These are phyloP conservation scores for Kazachstania kunashirensis DNA, from an alignment of 805 yeast species.

Conservation along the genomic window DNA sequence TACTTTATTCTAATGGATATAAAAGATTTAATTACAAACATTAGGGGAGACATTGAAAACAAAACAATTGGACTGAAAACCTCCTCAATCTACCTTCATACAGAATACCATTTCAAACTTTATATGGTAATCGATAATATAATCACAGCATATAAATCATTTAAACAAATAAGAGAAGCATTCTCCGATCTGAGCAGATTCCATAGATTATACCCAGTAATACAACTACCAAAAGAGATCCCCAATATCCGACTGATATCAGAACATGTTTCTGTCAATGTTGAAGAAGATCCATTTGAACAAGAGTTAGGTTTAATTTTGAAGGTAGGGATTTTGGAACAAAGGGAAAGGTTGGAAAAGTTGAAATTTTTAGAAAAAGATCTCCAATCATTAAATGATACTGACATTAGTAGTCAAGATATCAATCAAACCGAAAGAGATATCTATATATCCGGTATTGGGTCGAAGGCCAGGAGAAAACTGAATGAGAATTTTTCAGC, in stretches of 20 bases:
- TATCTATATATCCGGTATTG: not conserved
- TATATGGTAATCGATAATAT: constrained; percentile 44
- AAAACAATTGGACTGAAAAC: constrained; percentile 10
- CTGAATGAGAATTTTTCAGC: constrained; percentile 31
- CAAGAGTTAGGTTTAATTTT: constrained; percentile 46
- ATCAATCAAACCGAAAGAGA: not conserved
- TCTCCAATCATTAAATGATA: not conserved
- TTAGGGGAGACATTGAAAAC: not conserved
- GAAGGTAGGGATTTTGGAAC: constrained; percentile 51
- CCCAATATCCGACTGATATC: constrained; percentile 38
- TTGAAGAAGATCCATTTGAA: constrained; percentile 62
- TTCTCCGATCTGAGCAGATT: constrained; percentile 30
- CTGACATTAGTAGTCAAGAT: not conserved
- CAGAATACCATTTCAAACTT: constrained; percentile 32
- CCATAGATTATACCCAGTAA: constrained; percentile 18
- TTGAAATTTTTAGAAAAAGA: constrained; percentile 20
- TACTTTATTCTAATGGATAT: constrained; percentile 17
- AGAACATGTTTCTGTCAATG: constrained; percentile 35
- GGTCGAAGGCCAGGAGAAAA: constrained; percentile 9
- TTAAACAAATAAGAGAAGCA: constrained; percentile 36
- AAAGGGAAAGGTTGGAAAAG: constrained; percentile 40
- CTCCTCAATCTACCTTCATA: constrained; percentile 18
- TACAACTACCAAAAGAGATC: constrained; percentile 24
- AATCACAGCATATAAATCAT: constrained; percentile 39
- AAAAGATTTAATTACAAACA: constrained; percentile 9